Conservation (phyloP, 352 stramenopile species). For the Phytophthora sp. region DNA sequence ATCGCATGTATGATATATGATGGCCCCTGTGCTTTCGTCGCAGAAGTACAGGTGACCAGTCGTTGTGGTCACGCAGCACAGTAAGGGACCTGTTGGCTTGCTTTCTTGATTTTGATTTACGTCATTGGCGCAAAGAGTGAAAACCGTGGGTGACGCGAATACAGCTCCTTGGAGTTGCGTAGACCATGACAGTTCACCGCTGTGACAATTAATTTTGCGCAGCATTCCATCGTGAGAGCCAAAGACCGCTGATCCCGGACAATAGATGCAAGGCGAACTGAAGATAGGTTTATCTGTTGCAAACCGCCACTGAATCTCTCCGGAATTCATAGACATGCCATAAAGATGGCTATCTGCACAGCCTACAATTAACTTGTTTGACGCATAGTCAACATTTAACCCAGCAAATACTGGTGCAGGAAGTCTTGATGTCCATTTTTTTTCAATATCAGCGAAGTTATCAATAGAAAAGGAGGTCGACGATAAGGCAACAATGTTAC, state of each 20-base stretch:
- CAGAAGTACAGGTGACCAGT: conserved; percentile 45
- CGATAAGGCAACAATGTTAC: conserved; percentile 31
- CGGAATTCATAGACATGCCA: conserved; percentile 29
- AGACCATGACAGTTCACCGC: conserved; percentile 44
- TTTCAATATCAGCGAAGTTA: conserved; percentile 1
- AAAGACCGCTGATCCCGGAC: conserved; percentile 29
- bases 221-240: conserved; percentile 63
- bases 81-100: neutral
- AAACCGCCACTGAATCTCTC: conserved; percentile 39
- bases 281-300: conserved; percentile 61
- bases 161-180: conserved; percentile 35
- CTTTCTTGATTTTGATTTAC: neutral
- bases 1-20: conserved; percentile 29
- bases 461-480: neutral
- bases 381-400: conserved; percentile 26
- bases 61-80: conserved; percentile 55
- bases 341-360: conserved; percentile 62
- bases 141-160: conserved; percentile 54
- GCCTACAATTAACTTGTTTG: conserved; percentile 40
- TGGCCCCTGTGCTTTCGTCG: conserved; percentile 42
- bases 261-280: conserved; percentile 57
- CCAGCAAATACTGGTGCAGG: conserved; percentile 64
- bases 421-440: conserved; percentile 36
- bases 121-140: conserved; percentile 1
- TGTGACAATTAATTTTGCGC: conserved; percentile 38